phyloP scores from a whole-genome alignment of 2,329 filamentous ascomycete genomes.

The Penicillium palitans region DNA sequence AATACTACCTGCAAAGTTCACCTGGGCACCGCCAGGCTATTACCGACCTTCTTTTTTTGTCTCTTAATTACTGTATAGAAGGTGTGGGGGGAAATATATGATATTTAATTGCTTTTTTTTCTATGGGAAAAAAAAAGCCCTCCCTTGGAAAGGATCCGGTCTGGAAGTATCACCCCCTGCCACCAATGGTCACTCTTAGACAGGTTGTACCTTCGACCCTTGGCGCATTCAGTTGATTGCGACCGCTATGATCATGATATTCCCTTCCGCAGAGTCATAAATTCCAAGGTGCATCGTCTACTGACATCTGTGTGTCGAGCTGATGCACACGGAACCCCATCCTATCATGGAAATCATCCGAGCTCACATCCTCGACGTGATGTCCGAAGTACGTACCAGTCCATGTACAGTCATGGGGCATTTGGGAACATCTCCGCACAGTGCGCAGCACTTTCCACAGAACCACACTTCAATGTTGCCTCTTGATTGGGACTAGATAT shows the following conservation, averaged over 20 bases:
- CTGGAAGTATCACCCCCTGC: constrained; percentile 5
- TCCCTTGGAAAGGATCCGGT: neutral
- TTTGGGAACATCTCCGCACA: neutral
- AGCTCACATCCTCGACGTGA: neutral
- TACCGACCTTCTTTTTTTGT: neutral
- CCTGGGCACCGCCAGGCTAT: constrained; percentile 8
- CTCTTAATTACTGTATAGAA: neutral
- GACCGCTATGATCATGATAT: constrained; percentile 21
- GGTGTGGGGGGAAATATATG: no score
- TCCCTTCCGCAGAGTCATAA: constrained; percentile 4
- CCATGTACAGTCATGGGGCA: constrained; percentile 1
- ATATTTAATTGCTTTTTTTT: neutral
- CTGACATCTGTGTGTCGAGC: neutral
- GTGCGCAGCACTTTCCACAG: neutral
- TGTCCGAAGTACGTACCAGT: neutral
- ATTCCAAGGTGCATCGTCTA: neutral
- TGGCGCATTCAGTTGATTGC: constrained; percentile 25
- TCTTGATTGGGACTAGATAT: constrained; percentile 8
- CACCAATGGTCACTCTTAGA: constrained; percentile 17
- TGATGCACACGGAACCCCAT: constrained; percentile 19
- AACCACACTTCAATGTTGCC: neutral
- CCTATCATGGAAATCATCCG: constrained; percentile 23
- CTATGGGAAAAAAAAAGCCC: neutral
- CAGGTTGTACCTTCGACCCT: constrained; percentile 22
- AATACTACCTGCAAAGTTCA: constrained; percentile 19